Conservation (phyloP, 768 basidiomycete species). For the Panus rudis region DNA sequence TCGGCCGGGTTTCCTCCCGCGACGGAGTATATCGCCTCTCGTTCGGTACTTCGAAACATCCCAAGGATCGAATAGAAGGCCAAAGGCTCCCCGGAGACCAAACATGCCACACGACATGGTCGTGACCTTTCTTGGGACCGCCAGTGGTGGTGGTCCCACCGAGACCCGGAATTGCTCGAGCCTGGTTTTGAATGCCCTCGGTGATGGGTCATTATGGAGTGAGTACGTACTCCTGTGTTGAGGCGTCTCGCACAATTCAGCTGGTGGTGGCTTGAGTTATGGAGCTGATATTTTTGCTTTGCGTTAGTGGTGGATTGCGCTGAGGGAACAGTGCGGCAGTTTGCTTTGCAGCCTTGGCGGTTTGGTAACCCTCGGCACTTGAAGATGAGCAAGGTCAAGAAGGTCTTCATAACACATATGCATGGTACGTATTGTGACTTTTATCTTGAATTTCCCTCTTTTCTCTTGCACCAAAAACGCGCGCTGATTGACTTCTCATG, state of each 20-base stretch:
- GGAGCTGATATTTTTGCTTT: background rate
- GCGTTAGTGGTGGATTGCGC: constrained; percentile 74
- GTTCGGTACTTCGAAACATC: too few species aligned
- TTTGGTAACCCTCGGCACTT: constrained; percentile 23
- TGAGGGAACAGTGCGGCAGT: constrained; percentile 71
- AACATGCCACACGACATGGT: constrained; percentile 34
- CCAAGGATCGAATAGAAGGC: too few species aligned
- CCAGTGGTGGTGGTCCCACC: constrained; percentile 69
- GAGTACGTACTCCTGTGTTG: constrained; percentile 15
- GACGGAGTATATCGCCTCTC: too few species aligned
- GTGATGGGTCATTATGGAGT: constrained; percentile 64
- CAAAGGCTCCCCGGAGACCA: background rate
- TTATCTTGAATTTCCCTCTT: background rate
- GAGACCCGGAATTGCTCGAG: constrained; percentile 72
- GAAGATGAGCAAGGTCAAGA: constrained; percentile 43
- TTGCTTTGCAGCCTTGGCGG: constrained; percentile 43
- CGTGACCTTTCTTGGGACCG: constrained; percentile 72
- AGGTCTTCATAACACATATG: constrained; percentile 82
- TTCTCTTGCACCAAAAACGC: background rate
- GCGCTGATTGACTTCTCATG: background rate
- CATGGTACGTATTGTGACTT: constrained; percentile 43
- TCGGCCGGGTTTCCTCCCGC: too few species aligned
- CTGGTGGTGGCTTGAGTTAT: background rate
- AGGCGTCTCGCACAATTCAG: background rate
- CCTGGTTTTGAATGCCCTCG: constrained; percentile 52